Evolutionary conservation across 768 basidiomycete genomes (phyloP), one percentile per base, ranked within the genome.

Genomic region (Clitopilus passeckerianus): DNA sequence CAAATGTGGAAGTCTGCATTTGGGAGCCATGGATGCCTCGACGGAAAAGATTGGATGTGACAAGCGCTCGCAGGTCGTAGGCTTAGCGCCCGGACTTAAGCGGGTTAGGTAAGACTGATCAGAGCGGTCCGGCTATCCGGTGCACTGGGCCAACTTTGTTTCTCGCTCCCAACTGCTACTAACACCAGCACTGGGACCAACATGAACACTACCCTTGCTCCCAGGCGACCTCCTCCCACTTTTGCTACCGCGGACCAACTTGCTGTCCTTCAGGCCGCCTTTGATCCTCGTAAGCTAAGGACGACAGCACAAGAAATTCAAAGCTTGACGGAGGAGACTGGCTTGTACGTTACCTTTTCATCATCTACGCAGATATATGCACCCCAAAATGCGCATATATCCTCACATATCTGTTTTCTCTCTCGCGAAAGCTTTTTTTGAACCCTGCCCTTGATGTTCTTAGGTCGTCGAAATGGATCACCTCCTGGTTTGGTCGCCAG

Each of bases 391-490:
- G 37, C 37, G 37, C 37, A 41, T 41, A 41, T 41, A 41, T n/a
- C n/a, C n/a, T n/a, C n/a, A n/a, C n/a, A n/a, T n/a, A n/a, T n/a
- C n/a, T n/a, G n/a, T n/a, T n/a, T n/a, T n/a, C n/a, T n/a, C n/a
- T n/a, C n/a, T n/a, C n/a, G n/a, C n/a, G n/a, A n/a, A n/a, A n/a
- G 14, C 12, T n/a, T 34, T 37, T n/a, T 5, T 41, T 41, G 16
- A 34, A 37, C n/a, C 53, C 23, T 55, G 30, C 54, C 6, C 54
- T 16, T 18, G 44, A 34, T 15, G 16, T 16, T 10, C 10, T 12
- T 34, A 61, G 60, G 24, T 44, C 60, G 5, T 54, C 52, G 22
- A 61, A 61, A 53, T 61, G 60, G 60, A 61, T 61, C 33, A 22
- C 35, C 15, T 20, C 60, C 5, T 61, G 60, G 60, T 58, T 53